Evolutionary conservation across 345 rosid species (phyloP).

Genomic region (Gossypium longicalyx): DNA sequence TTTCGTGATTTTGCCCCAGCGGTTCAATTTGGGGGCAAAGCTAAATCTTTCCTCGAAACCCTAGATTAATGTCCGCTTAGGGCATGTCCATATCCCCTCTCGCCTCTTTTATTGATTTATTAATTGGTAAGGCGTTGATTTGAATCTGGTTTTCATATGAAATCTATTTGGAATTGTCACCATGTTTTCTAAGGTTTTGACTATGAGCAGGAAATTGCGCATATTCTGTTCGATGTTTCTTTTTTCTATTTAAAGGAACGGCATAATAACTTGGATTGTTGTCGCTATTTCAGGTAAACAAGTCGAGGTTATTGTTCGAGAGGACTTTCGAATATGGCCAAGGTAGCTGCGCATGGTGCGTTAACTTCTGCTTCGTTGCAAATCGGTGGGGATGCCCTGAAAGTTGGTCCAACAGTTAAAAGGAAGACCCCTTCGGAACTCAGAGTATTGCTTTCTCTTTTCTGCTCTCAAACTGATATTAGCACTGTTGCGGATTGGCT

Average conservation of each 20-base stretch:
- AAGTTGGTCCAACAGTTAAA: conserved; percentile 38
- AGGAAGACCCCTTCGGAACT: conserved; percentile 87
- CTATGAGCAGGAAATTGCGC: not conserved
- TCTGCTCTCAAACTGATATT: not conserved
- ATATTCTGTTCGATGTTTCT: conserved; percentile 6
- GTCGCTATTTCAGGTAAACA: conserved; percentile 11
- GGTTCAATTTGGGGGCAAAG: conserved; percentile 9
- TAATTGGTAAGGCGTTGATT: conserved; percentile 1
- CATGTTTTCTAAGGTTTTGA: not conserved
- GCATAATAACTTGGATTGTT: not conserved
- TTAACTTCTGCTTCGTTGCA: conserved; percentile 40
- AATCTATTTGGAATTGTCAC: not conserved
- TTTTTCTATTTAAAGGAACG: not conserved
- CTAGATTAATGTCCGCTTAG: conserved; percentile 3
- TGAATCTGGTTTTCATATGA: not conserved
- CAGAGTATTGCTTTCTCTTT: conserved; percentile 42
- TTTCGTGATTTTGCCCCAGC: conserved; percentile 13
- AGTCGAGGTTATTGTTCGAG: not conserved
- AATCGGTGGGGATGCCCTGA: conserved; percentile 38
- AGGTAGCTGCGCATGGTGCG: conserved; percentile 57
- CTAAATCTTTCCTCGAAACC: conserved; percentile 9
- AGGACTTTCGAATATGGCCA: conserved; percentile 39
- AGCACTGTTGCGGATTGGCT: not conserved
- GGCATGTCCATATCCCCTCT: not conserved
- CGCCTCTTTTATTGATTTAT: not conserved